Base-by-base conservation (phyloP, 768 basidiomycete species). In the Suillus luteus region DNA sequence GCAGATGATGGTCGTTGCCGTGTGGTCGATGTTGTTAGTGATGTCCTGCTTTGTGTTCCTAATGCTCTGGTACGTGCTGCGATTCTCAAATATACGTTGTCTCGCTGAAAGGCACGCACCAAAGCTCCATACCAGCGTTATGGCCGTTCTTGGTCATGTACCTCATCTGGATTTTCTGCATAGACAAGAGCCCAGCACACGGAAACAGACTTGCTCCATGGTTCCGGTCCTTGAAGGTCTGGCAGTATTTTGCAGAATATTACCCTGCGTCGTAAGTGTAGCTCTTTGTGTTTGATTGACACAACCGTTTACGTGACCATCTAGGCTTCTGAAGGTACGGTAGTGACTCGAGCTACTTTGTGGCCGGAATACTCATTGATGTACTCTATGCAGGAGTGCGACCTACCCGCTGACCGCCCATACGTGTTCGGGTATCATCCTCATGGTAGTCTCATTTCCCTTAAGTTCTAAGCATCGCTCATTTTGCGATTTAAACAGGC, bases 391-490 rank as follows among this genome's bases (percentile, higher is more conserved):
- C 59, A 62, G 95, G 95, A 94, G 78, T 89, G 87, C 41, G 93
- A 96, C 67, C 83, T 99, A 27, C 95, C 96, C 0, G 80, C 96
- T 12, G 93, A 97, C 74, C 81, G 95, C 66, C 90, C 93, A 22
- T 99, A 99, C 77, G 85, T 99, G 15, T 99, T 99, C 77, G 97
- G 96, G 9, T 98, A 98, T 76, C 97, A 99, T 76, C 97, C 97
- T 19, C 97, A 99, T 76, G 97, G 96, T 64, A 41, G 24, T 64
- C 35, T 52, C 49, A 4, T 15, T 24, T 31, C 14, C 44, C 46
- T 64, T 11, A 60, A 59, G 41, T 35, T 1, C 12, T 22, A 6
- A 41, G 15, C 24, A 11, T 22, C 4, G 49, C 65, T 72, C 14
- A 70, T 61, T 51, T 10, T 22, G 19, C 6, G 11, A 7, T n/a